A percentile compares a stretch with the other conserved stretches of the same genome.
phyloP scores from a whole-genome alignment of 257 asterid species.

The Gentiana straminea region DNA sequence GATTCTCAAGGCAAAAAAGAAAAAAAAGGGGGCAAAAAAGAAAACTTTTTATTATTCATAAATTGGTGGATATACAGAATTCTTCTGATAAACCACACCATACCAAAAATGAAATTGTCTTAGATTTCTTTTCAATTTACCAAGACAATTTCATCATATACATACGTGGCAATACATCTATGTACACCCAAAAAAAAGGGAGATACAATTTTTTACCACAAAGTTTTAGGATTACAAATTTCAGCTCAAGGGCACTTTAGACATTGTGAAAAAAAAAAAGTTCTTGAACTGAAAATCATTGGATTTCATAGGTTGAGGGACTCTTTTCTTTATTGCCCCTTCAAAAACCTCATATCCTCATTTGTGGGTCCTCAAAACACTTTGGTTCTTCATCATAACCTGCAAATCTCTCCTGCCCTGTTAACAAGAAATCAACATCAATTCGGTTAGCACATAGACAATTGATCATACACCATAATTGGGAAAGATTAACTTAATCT shows the following conservation, averaged over 20 bases:
- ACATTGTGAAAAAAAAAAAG: too few relatives aligned
- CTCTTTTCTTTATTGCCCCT: slow-evolving; percentile 47
- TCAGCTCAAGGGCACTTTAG: slow-evolving; percentile 1
- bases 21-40: too few relatives aligned
- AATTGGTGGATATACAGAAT: not conserved
- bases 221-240: slow-evolving; percentile 4
- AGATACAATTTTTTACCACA: slow-evolving; percentile 13
- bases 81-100: not conserved
- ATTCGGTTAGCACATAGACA: too few relatives aligned
- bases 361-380: slow-evolving; percentile 21
- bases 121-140: not conserved
- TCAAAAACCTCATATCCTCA: slow-evolving; percentile 46
- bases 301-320: slow-evolving; percentile 64
- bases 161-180: not conserved
- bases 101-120: not conserved
- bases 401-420: slow-evolving; percentile 6
- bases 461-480: too few relatives aligned
- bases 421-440: too few relatives aligned
- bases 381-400: slow-evolving; percentile 10
- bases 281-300: slow-evolving; percentile 3
- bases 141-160: not conserved
- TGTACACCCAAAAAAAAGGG: not conserved
- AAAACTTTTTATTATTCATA: not conserved
- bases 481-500: too few relatives aligned
- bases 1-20: too few relatives aligned